Conservation (phyloP, 140 eudicot species). For the Flaveria floridana region DNA sequence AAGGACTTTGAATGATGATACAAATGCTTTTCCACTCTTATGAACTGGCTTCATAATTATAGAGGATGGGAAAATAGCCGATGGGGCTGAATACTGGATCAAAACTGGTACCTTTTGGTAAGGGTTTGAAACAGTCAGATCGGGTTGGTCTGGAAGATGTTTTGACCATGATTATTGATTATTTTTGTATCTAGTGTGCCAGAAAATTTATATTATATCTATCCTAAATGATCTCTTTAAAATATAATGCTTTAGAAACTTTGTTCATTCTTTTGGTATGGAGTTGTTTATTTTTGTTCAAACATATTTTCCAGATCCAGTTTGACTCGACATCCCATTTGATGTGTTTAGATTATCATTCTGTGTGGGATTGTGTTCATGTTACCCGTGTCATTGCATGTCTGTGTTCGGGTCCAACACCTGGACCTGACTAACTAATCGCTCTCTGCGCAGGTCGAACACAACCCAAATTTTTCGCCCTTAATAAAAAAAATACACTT, state of each 20-base stretch:
- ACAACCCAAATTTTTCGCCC: not conserved
- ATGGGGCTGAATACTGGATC: not conserved
- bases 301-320: not conserved
- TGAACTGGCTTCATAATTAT: not conserved
- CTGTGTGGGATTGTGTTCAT: not conserved
- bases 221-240: not conserved
- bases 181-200: not conserved
- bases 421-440: not conserved
- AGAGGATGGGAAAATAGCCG: not conserved
- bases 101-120: conserved; percentile 8
- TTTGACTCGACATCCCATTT: not conserved
- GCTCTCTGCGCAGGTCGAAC: not conserved
- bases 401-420: not conserved
- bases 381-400: not conserved
- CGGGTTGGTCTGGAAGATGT: not conserved
- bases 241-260: not conserved
- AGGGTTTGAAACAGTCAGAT: not conserved
- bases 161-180: not conserved
- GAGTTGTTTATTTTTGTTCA: not conserved
- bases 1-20: conserved; percentile 23
- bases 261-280: not conserved
- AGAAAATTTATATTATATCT: not conserved
- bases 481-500: not conserved
- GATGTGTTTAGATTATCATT: not conserved
- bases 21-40: conserved; percentile 16